Evolutionary conservation across 1,139 yeast genomes (phyloP), one percentile per base, ranked within the genome.

Genomic region (Pichia sp.): DNA sequence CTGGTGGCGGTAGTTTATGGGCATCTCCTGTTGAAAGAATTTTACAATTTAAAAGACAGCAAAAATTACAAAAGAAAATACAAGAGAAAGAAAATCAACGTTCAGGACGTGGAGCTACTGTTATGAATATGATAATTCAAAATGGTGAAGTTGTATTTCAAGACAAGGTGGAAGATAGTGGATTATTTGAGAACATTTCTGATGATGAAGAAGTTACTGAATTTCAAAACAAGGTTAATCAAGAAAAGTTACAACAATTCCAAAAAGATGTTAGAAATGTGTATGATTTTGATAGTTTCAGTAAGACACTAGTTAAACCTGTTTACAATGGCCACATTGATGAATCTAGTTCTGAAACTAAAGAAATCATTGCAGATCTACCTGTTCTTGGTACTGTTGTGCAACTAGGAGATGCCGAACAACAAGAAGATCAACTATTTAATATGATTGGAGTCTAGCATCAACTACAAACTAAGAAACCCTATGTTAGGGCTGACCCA

Each of bases 21-120:
- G 82, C 95, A 0, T 79, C 87, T 5, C 92, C 97, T 0, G 75
- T 83, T 45, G 97, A 94, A 60, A 78, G 94, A 56, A 97, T 97
- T 0, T 71, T 88, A 49, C 78, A 75, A 50, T 71, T 92, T 57
- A 88, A 89, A 64, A 79, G 79, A 56, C 96, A 89, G 62, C 97
- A 90, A 60, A 76, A 83, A 49, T 83, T 80, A 56, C 64, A 83
- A 50, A 70, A 86, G 7, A 79, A 79, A 57, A 74, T 80, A 61
- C 84, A 83, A 49, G 79, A 77, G 45, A 67, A 72, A 39, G 83
- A 81, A 43, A 71, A 71, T 49, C 76, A 75, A 28, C 69, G 90
- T 40, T 64, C 74, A 1, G 97, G 96, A 0, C 73, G 89, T 43
- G 90, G 90, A 3, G 80, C 79, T 51, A 79, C 78, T 50, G 83